Percentiles rank a stretch among this genome's conserved stretches.
These are phyloP conservation scores for Aspergillus felis DNA, from an alignment of 2,329 filamentous ascomycete species.

Conservation along the genomic window DNA sequence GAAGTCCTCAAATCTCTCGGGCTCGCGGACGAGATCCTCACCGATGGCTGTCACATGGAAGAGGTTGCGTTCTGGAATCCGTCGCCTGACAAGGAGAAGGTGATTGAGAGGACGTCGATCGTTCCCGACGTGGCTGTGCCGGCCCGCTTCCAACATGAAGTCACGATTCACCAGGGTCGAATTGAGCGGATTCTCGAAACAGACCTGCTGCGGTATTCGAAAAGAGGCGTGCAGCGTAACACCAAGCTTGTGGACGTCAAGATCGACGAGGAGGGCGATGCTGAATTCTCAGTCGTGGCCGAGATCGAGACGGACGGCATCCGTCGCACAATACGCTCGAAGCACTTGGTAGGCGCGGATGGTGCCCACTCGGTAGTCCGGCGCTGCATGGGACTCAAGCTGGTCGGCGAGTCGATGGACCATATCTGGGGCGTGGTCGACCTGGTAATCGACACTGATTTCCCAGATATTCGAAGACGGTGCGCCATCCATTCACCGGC, in stretches of 20 bases:
- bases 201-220: conserved; percentile 61
- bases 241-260: conserved; percentile 62
- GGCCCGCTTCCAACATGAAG: conserved; percentile 67
- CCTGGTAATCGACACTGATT: conserved; percentile 67
- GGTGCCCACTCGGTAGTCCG: conserved; percentile 65
- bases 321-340: conserved; percentile 52
- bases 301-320: conserved; percentile 28
- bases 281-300: conserved; percentile 34
- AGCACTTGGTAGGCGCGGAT: conserved; percentile 69
- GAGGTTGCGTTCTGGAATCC: conserved; percentile 70
- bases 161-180: conserved; percentile 66
- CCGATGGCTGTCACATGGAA: conserved; percentile 41
- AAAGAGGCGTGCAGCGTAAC: conserved; percentile 56
- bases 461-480: conserved; percentile 77
- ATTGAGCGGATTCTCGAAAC: conserved; percentile 68
- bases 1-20: conserved; percentile 43
- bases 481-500: conserved; percentile 71
- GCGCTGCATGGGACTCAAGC: conserved; percentile 46
- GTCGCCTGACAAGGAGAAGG: conserved; percentile 42
- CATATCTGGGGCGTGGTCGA: conserved; percentile 77
- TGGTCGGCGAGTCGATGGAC: conserved; percentile 66
- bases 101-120: conserved; percentile 60
- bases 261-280: conserved; percentile 50
- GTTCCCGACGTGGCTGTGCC: conserved; percentile 56
- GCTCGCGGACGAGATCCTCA: conserved; percentile 37